These are phyloP conservation scores for Solanum tacnaense DNA, from an alignment of 257 asterid species.

Conservation along the genomic window DNA sequence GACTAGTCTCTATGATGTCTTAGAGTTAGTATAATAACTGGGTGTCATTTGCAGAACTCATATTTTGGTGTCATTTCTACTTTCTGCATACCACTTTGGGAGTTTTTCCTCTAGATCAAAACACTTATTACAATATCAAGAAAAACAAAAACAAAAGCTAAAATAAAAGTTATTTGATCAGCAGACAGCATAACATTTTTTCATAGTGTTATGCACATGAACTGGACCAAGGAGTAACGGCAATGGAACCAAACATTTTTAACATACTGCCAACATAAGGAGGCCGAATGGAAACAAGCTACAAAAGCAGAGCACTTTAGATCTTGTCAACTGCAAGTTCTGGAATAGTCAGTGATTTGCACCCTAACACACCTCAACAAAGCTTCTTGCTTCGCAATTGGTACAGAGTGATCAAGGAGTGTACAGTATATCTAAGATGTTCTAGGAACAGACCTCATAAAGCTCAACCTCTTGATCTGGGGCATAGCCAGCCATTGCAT, in stretches of 20 bases:
- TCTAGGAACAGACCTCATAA: conserved; percentile 55
- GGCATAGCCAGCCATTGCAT: conserved; percentile 84
- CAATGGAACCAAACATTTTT: neutral
- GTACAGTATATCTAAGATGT: neutral
- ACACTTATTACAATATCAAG: neutral
- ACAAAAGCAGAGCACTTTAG: neutral
- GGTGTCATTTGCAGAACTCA: neutral
- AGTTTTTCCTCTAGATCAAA: neutral
- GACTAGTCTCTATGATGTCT: neutral
- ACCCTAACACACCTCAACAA: neutral
- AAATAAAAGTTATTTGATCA: neutral
- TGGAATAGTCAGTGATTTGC: neutral
- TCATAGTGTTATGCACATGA: neutral
- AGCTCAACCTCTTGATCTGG: conserved; percentile 86
- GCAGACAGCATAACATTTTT: neutral
- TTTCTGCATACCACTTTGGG: neutral
- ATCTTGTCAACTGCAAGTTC: neutral
- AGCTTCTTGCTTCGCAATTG: neutral
- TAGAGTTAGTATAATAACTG: neutral
- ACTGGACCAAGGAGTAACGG: neutral
- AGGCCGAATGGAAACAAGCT: neutral
- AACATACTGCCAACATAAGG: neutral
- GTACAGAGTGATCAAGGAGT: neutral
- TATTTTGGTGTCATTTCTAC: neutral
- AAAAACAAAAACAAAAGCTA: neutral